Evolutionary conservation across 2,329 filamentous ascomycete species (phyloP), one percentile per base, ranked within the genome.

Genomic region (Xylariaceae sp.): DNA sequence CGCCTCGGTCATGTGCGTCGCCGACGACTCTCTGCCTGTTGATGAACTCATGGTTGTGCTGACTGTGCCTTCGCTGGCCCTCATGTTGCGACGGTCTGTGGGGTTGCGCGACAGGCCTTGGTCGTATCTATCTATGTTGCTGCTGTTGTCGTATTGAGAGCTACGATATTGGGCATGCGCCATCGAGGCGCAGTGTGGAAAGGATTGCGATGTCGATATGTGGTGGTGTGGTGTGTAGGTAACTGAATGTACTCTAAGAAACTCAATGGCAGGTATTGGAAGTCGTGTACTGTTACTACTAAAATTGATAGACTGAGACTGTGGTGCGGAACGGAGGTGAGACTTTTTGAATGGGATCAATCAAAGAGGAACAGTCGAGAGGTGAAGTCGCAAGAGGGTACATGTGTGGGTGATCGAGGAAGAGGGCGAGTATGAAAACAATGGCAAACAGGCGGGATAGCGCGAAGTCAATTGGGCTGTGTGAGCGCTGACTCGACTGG

Each of bases 1-100:
- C 19, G 88, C 89, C 67, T 95, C 90, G 44, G 92, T 96, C 71
- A 92, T 82, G 69, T 89, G 85, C 46, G 92, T 96, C 53, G 80
- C 85, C 52, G 87, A 82, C 42, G 88, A 91, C 69, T 91, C 85
- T 65, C 85, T 80, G 62, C 86, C 86, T 44, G 83, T 87, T 45
- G 85, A 86, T 55, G 81, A 78, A 71, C 87, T 92, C 72, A 85
- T 85, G 68, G 84, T 85, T 58, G 90, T 95, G 78, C 87, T 92
- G 69, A 90, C 86, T 56, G 89, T 95, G 66, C 90, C 90, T 71
- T 95, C 89, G 75, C 90, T 96, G 58, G 87, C 86, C 67, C 89
- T 78, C 55, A 76, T 77, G 66, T 70, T 68, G 59, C 78, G 77
- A 60, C 71, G 71, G 54, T 68, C 62, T 42, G 67, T 71, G 35